Evolutionary conservation across 345 rosid genomes (phyloP).

Genomic region (Citrus cavaleriei): DNA sequence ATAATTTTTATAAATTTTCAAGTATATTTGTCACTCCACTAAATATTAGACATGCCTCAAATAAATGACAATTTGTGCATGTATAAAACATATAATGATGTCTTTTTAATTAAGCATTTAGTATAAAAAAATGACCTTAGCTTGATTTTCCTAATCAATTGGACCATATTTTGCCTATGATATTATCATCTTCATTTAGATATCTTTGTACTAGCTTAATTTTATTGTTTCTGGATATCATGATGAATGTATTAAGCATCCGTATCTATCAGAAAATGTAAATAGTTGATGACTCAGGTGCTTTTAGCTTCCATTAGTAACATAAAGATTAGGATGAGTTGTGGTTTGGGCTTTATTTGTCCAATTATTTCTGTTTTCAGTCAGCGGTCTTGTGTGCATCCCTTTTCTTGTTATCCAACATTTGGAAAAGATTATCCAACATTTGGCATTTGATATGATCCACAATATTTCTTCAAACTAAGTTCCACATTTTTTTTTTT

Average conservation of each 20-base stretch:
- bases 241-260: background rate
- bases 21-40: too few species aligned
- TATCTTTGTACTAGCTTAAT: background rate
- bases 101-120: too few species aligned
- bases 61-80: too few species aligned
- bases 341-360: background rate
- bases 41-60: too few species aligned
- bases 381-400: background rate
- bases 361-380: background rate
- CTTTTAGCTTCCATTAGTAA: background rate
- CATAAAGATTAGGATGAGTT: background rate
- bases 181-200: background rate
- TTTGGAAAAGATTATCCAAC: background rate
- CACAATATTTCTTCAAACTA: background rate
- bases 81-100: too few species aligned
- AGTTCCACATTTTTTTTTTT: too few species aligned
- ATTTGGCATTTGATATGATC: background rate
- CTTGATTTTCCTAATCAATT: background rate
- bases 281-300: background rate
- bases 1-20: too few species aligned
- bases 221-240: background rate
- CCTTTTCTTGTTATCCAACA: background rate
- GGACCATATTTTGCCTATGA: background rate
- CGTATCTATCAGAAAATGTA: background rate
- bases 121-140: too few species aligned